Conservation (phyloP, 805 yeast species). For the Metschnikowia peoriensis region DNA sequence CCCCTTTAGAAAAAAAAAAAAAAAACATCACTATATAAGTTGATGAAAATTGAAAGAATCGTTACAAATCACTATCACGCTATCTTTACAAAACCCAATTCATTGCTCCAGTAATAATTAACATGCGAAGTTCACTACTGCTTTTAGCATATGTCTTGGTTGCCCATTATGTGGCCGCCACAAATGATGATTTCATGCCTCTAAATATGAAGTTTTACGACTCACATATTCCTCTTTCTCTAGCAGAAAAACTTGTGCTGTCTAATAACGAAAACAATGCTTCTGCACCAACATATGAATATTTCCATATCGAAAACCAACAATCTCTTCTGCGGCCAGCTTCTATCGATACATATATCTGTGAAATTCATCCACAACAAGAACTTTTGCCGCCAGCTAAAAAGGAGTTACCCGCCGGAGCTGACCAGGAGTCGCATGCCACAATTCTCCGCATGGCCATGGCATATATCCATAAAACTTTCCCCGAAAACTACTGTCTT, state of each 20-base stretch:
- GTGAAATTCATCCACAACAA: constrained; percentile 10
- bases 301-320: not conserved
- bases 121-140: too few relatives aligned
- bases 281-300: constrained; percentile 3
- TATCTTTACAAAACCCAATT: too few relatives aligned
- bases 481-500: constrained; percentile 11
- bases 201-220: constrained; percentile 10
- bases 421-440: constrained; percentile 6
- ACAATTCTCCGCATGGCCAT: constrained; percentile 12
- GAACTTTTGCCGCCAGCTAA: not conserved
- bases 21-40: too few relatives aligned
- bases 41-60: too few relatives aligned
- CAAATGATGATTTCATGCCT: not conserved
- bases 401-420: not conserved
- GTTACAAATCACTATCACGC: too few relatives aligned
- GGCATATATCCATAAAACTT: constrained; percentile 10
- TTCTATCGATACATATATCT: constrained; percentile 11
- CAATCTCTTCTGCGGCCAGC: not conserved
- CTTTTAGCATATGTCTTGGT: not conserved
- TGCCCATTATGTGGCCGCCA: not conserved
- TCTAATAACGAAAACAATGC: not conserved
- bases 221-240: constrained; percentile 11
- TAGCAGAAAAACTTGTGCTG: constrained; percentile 10
- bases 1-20: too few relatives aligned
- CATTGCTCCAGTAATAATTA: too few relatives aligned